These are phyloP conservation scores for Aureobasidium melanogenum DNA, from an alignment of 2,329 filamentous ascomycete genomes.

Conservation along the genomic window DNA sequence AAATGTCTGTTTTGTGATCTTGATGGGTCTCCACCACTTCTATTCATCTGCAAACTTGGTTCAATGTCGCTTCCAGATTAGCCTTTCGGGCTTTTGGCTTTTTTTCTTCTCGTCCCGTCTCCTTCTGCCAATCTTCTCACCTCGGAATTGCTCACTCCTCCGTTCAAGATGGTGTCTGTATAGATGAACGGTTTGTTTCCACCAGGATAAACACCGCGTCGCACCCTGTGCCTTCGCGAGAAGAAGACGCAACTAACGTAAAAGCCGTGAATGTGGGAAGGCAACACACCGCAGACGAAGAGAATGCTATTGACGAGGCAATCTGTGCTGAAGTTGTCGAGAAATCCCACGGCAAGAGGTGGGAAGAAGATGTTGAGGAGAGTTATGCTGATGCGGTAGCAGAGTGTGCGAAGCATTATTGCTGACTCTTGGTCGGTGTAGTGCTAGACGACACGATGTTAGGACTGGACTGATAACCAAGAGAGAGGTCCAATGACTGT, in stretches of 20 bases:
- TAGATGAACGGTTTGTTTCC: slow-evolving; percentile 27
- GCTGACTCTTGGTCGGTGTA: background rate
- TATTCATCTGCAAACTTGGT: background rate
- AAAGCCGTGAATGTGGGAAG: slow-evolving; percentile 33
- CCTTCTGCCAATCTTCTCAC: slow-evolving; percentile 23
- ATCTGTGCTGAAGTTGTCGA: slow-evolving; percentile 29
- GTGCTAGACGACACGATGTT: background rate
- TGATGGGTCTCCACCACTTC: background rate
- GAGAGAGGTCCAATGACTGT: background rate
- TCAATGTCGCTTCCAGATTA: background rate
- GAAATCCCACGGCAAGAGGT: slow-evolving; percentile 28
- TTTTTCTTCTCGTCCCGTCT: slow-evolving; percentile 11
- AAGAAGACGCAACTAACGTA: slow-evolving; percentile 34
- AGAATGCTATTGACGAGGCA: slow-evolving; percentile 30
- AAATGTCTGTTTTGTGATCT: background rate
- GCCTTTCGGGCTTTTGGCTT: background rate
- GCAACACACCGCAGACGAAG: slow-evolving; percentile 33
- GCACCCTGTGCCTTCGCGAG: slow-evolving; percentile 20
- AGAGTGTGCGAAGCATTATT: slow-evolving; percentile 1
- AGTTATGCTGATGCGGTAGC: slow-evolving; percentile 25
- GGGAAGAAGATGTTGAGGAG: slow-evolving; percentile 34
- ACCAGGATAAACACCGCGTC: slow-evolving; percentile 30
- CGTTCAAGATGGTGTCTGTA: slow-evolving; percentile 29
- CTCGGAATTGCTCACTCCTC: slow-evolving; percentile 26
- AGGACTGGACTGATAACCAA: background rate